Evolutionary conservation across 2,329 filamentous ascomycete genomes (phyloP), one percentile per base, ranked within the genome.

Genomic region (Tympanopsis confertula): DNA sequence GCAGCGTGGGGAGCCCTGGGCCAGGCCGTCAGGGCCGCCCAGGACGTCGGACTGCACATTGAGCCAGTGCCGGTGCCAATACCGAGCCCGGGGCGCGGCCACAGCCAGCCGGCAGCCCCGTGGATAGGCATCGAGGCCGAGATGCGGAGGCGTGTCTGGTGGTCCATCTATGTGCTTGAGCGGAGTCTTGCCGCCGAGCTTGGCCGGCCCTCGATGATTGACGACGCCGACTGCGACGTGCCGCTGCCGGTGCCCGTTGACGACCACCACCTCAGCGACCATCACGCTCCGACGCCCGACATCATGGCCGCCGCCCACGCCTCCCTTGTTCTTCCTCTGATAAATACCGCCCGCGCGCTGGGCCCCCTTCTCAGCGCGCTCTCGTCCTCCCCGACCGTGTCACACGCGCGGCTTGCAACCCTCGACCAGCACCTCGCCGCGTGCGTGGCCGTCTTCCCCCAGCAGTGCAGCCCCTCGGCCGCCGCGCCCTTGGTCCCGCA

Each of bases 151-250:
- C 72, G 88, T 39, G 75, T 91, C 2, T 98, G 89, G 89, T 98
- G 91, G 87, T 78, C 85, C 13, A 75, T 94, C 40, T 96, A 96
- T 58, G 76, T 86, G 33, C 78, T 88, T 62, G 91, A 98, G 60
- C 77, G 87, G 44, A 71, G 84, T 19, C 63, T 93, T 36, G 79
- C 86, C 0, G 65, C 94, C 12, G 88, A 94, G 53, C 68, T 87
- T 22, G 84, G 86, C 5, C 78, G 82, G 37, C 86, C 89, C 1
- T 74, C 84, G 39, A 61, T 88, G 45, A 94, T 96, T 51, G 72
- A 88, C 51, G 89, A 96, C 49, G 71, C 76, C 20, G 89, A 96
- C 56, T 94, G 86, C 62, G 86, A 95, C 47, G 79, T 88, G 5
- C 68, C 74, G 17, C 71, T 94, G 19, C 89, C 89, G 0, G 80